Evolutionary conservation across 169 alveolate species (phyloP).

Genomic region (Theileria annulata): DNA sequence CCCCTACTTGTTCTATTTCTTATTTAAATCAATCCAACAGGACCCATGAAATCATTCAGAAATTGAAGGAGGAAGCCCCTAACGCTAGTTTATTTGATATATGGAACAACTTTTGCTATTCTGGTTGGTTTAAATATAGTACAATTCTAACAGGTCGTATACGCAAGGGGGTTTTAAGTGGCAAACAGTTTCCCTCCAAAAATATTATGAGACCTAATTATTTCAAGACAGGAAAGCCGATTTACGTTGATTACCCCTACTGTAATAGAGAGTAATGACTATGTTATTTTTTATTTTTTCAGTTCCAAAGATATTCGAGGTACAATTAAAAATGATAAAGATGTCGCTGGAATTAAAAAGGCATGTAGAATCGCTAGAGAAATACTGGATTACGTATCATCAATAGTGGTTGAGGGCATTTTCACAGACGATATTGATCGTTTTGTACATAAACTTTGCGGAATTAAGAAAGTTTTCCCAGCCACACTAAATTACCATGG

Average conservation of each 20-base stretch:
- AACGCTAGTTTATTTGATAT: constrained; percentile 34
- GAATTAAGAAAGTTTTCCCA: constrained; percentile 68
- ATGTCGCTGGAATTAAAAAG: constrained; percentile 66
- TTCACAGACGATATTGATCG: constrained; percentile 74
- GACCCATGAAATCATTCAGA: constrained; percentile 25
- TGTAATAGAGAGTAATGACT: neutral
- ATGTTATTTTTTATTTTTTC: neutral
- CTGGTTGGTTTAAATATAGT: constrained; percentile 25
- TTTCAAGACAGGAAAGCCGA: constrained; percentile 68
- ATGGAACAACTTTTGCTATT: constrained; percentile 42
- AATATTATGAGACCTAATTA: constrained; percentile 67
- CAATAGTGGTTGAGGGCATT: constrained; percentile 68
- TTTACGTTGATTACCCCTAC: constrained; percentile 61
- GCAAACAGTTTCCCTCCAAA: constrained; percentile 66
- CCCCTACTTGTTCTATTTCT: neutral
- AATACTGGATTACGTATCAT: constrained; percentile 65
- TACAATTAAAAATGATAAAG: constrained; percentile 59
- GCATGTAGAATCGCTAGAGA: constrained; percentile 72
- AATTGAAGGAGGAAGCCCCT: constrained; percentile 25
- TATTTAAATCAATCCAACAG: constrained; percentile 11
- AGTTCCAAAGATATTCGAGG: constrained; percentile 55
- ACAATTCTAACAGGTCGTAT: constrained; percentile 48
- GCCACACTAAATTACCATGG: constrained; percentile 73
- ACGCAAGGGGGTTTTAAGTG: constrained; percentile 67
- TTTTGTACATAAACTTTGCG: constrained; percentile 62